Evolutionary conservation across 495 filamentous ascomycete genomes (phyloP), one percentile per base, ranked within the genome.

Genomic region (Neurospora sp.): DNA sequence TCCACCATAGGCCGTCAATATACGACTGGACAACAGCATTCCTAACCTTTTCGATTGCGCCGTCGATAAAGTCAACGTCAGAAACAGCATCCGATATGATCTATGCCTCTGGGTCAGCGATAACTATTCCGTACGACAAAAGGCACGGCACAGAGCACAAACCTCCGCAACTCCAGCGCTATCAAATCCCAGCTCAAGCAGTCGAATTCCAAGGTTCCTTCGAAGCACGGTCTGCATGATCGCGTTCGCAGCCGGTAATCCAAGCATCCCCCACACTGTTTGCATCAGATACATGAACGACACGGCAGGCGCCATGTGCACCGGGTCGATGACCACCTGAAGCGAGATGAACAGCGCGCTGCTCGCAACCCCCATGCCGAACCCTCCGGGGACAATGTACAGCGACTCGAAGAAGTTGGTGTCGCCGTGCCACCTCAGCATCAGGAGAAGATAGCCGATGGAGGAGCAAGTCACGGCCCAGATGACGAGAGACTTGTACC

Each of bases 401-500:
- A 92, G 74, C 0, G 89, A 88, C 72, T 91, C 89, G 78, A 81
- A 82, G 77, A 83, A 83, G 35, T 85, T 84, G 0, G 89, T 91
- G 71, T 89, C 70, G 1, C 90, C 90, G 48, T 86, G 83, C 91
- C 91, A 93, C 44, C 85, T 80, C 35, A 88, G 75, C 41, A 89
- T 84, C 1, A 91, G 80, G 0, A 90, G 80, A 8, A 81, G 44
- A 70, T 91, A 91, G n/a, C 84, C 78, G 35, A 84, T 70, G 5
- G 84, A 84, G 0, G 88, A 84, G 8, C 84, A 73, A 5, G 86
- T 53, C 0, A 86, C 86, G 5, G 88, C 86, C 3, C 87, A 20
- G 22, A 90, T 75, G 6, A 88, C 79, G 0, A 90, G 81, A 0
- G 73, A 41, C 73, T 90, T 91, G 78, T 90, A 91, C 4, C 84